Percentiles rank a stretch among this genome's conserved stretches.
These are phyloP conservation scores for Nannochloropsis oceanica DNA, from an alignment of 108 stramenopile species.

Conservation along the genomic window DNA sequence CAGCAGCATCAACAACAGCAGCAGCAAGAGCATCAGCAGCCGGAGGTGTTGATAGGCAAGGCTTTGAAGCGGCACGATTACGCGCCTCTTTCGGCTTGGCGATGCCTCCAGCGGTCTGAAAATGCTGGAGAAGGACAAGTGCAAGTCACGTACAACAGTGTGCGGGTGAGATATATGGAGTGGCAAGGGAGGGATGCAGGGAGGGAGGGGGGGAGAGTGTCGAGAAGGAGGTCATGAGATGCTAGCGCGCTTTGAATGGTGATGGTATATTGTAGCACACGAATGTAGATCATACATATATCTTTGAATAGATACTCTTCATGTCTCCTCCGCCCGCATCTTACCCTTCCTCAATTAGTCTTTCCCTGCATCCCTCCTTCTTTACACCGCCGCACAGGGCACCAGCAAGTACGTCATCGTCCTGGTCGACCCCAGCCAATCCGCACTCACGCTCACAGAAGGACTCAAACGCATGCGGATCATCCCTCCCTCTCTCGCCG, in stretches of 20 bases:
- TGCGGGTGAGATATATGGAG: not conserved
- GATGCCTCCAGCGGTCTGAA: not conserved
- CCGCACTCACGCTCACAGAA: not conserved
- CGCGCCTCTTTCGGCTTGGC: not conserved
- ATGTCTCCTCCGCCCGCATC: too few species aligned
- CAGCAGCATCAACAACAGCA: too few species aligned
- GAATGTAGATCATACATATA: too few species aligned
- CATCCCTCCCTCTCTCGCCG: not conserved
- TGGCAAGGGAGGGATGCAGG: too few species aligned
- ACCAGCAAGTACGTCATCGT: not conserved
- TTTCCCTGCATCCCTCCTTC: not conserved
- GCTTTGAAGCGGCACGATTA: not conserved
- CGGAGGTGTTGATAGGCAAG: not conserved
- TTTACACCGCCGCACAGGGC: not conserved
- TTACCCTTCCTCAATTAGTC: not conserved
- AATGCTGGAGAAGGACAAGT: too few species aligned
- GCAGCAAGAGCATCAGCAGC: too few species aligned
- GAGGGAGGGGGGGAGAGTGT: not conserved
- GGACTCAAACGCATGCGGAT: not conserved
- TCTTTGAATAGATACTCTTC: too few species aligned
- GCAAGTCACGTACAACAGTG: not conserved
- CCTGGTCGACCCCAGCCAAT: not conserved
- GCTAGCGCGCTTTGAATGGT: not conserved
- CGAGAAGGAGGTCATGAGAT: not conserved
- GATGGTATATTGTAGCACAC: not conserved